Base-by-base conservation (phyloP, 768 basidiomycete genomes). In the Pleurotus salmoneostramineus region DNA sequence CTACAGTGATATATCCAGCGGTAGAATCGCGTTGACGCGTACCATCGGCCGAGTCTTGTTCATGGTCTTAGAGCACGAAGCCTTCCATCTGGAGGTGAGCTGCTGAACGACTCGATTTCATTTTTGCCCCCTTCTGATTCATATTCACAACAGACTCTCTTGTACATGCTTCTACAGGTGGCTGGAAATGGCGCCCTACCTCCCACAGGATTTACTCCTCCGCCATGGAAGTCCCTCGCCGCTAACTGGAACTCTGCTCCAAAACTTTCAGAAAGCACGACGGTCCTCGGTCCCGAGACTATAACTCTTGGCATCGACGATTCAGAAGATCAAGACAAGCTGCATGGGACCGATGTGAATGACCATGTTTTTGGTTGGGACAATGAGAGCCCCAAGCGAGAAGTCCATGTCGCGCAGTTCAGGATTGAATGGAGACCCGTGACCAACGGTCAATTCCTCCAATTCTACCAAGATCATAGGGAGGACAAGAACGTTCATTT, bases 11-110 rank as follows among this genome's bases (percentile, higher is more conserved):
- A 71, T 95, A 61, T 79, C 77, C 37, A 68, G 67, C 31, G 77
- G 83, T 54, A 80, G 74, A 62, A 72, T 74, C 58, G 56, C 74
- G 10, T 64, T 93, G 63, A 86, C 84, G 2, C 82, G 89, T 50
- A 87, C 81, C 66, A 70, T 88, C 5, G 91, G 81, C 3, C 80
- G 95, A 47, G 89, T 94, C 3, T 74, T 98, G 12, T 93, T 88
- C 74, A 94, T 98, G 88, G 89, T 91, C 0, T 84, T 82, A 56
- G 94, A 96, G 71, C 95, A 98, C 64, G 94, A 98, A 68, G 91
- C 83, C 4, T 76, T 92, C 69, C 96, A 98, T 66, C 78, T 81
- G 2, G 97, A 98, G 56, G 61, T 62, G 27, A 35, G 44, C 42
- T 36, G 14, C 10, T 3, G 21, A 27, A 27, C 21, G 21, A 27